Evolutionary conservation across 2,329 filamentous ascomycete genomes (phyloP).

Genomic region (Septoria petroselini): DNA sequence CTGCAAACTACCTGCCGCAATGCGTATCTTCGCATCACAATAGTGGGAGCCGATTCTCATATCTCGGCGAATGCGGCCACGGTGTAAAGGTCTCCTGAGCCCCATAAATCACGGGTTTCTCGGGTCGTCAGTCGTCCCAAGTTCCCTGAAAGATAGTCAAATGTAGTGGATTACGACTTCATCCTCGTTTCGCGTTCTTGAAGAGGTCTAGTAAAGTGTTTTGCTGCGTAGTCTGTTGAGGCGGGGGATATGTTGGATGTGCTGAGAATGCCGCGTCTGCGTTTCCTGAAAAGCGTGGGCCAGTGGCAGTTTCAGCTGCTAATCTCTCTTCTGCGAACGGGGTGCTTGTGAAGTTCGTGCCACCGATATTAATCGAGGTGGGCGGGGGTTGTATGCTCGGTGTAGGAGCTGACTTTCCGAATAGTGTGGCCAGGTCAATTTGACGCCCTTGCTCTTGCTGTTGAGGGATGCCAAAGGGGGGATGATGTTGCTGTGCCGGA

Average conservation of each 20-base stretch:
- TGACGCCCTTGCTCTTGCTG: conserved; percentile 42
- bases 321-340: conserved; percentile 8
- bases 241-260: conserved; percentile 8
- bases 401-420: conserved; percentile 20
- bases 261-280: conserved; percentile 30
- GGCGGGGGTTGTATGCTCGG: conserved; percentile 2
- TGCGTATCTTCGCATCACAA: too few relatives aligned
- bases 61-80: too few relatives aligned
- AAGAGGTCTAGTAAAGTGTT: conserved; percentile 33
- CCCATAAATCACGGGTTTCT: background rate
- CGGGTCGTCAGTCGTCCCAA: background rate
- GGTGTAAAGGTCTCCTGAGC: background rate
- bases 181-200: conserved; percentile 26
- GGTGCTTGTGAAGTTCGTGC: conserved; percentile 4
- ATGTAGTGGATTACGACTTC: background rate
- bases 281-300: conserved; percentile 14
- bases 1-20: too few relatives aligned
- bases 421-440: conserved; percentile 31
- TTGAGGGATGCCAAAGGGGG: too few relatives aligned
- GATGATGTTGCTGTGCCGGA: too few relatives aligned
- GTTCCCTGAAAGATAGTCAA: background rate
- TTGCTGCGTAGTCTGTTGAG: conserved; percentile 21
- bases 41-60: too few relatives aligned
- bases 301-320: conserved; percentile 9
- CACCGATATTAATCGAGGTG: conserved; percentile 11